Evolutionary conservation across 106 monocot species (phyloP).

Genomic region (Chionographis japonica): DNA sequence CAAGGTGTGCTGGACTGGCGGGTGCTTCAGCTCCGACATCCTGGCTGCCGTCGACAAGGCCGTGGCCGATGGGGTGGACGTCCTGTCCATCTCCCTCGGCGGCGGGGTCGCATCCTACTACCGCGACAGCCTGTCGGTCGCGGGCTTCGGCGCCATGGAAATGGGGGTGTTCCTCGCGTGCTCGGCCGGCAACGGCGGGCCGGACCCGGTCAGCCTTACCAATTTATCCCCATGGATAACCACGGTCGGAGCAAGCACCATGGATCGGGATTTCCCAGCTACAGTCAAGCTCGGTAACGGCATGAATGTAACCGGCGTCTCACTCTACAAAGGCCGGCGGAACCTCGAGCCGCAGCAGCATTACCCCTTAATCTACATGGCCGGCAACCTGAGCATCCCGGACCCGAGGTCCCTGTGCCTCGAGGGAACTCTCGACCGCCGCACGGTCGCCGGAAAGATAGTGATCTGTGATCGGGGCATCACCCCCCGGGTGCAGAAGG

Average conservation of each 20-base stretch:
- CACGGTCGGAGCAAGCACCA: constrained; percentile 77
- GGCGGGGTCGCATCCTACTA: constrained; percentile 73
- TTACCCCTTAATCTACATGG: constrained; percentile 69
- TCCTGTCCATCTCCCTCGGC: constrained; percentile 89
- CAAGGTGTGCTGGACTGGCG: constrained; percentile 88
- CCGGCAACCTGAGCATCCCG: constrained; percentile 36
- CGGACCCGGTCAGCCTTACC: constrained; percentile 67
- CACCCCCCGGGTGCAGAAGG: constrained; percentile 77
- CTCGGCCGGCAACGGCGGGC: constrained; percentile 84
- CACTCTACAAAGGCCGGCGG: constrained; percentile 60
- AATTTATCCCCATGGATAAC: constrained; percentile 88
- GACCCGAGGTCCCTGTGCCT: constrained; percentile 71
- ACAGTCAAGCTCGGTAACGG: constrained; percentile 48
- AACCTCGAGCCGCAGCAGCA: constrained; percentile 30
- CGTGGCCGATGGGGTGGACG: constrained; percentile 77
- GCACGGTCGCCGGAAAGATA: constrained; percentile 66
- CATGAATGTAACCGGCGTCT: constrained; percentile 50
- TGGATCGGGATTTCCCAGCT: constrained; percentile 84
- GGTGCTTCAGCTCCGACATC: constrained; percentile 89
- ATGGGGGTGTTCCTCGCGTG: constrained; percentile 83
- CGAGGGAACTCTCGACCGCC: constrained; percentile 63
- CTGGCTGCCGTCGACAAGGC: constrained; percentile 76
- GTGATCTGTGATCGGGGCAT: constrained; percentile 85
- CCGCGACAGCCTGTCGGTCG: constrained; percentile 65
- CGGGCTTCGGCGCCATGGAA: constrained; percentile 80